Evolutionary conservation across 768 basidiomycete species (phyloP), one percentile per base, ranked within the genome.

Genomic region (Hydnomerulius pinastri): DNA sequence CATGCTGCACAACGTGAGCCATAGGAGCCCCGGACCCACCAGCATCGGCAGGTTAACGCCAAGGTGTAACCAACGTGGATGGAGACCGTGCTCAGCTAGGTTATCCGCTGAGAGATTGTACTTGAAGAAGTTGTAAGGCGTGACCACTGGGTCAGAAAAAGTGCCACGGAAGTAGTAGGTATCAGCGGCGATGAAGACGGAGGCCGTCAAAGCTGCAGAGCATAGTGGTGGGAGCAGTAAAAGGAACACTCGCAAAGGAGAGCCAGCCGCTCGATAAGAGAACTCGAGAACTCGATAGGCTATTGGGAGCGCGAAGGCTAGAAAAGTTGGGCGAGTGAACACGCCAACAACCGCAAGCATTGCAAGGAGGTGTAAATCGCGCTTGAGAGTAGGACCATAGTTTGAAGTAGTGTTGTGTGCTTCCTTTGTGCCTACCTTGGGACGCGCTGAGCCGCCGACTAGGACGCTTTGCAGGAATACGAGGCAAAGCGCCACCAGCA

Each of bases 21-120:
- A 60, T 8, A 64, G 43, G n/a, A 72, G n/a, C 11, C 66, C 48
- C 4, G 72, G 72, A 15, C 73, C 69, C 4, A 74, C 57, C 12
- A 75, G 50, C 64, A 75, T 66, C 15, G 73, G 73, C 9, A 75
- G 49, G 53, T 75, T 75, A 25, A 75, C 67, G 18, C 64, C 60
- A 27, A 69, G 41, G 49, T 74, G 73, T 5, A 75, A 60, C 73
- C 72, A 74, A 18, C 62, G 62, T 1, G 73, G 73, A 55, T 75
- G 73, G 13, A 74, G 46, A 8, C 73, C 73, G 41, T 75, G 73
- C 23, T 62, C 65, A 0, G 69, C 69, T 28, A 73, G 66, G 57
- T 75, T 74, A 13, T 62, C 54, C 9, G 65, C 46, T 3, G 65
- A 62, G n/a, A 72, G 44, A 51, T 73, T 74, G 50, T 73, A 74